phyloP scores from a whole-genome alignment of 2,329 filamentous ascomycete genomes.

The Talaromyces islandicus region DNA sequence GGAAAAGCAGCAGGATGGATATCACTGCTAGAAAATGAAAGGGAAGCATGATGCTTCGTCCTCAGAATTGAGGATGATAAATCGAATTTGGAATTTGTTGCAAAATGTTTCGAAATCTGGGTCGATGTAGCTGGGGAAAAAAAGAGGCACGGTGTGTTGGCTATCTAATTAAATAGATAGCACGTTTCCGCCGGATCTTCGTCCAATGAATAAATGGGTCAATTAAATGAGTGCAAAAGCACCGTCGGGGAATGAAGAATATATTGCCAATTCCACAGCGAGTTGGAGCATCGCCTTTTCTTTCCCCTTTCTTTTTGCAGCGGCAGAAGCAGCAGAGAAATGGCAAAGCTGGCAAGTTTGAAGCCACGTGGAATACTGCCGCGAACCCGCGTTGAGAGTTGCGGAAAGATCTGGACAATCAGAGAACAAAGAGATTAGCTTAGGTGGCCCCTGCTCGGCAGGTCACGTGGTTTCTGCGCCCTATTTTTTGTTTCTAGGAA shows the following conservation, averaged over 20 bases:
- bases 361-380: neutral
- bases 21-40: slow-evolving; percentile 26
- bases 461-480: slow-evolving; percentile 1
- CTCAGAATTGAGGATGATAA: neutral
- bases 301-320: too few relatives aligned
- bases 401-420: neutral
- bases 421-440: neutral
- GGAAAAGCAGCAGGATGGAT: slow-evolving; percentile 27
- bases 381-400: neutral
- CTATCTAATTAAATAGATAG: neutral
- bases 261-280: neutral
- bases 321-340: neutral
- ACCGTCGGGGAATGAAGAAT: neutral
- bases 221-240: neutral
- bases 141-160: neutral
- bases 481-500: neutral
- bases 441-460: neutral
- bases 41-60: slow-evolving; percentile 25
- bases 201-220: neutral
- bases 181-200: neutral
- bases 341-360: neutral
- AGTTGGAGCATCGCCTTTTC: neutral
- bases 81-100: neutral
- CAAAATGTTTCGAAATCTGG: neutral
- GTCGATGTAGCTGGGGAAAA: neutral